phyloP scores from a whole-genome alignment of 257 asterid genomes.

The Ballota nigra region DNA sequence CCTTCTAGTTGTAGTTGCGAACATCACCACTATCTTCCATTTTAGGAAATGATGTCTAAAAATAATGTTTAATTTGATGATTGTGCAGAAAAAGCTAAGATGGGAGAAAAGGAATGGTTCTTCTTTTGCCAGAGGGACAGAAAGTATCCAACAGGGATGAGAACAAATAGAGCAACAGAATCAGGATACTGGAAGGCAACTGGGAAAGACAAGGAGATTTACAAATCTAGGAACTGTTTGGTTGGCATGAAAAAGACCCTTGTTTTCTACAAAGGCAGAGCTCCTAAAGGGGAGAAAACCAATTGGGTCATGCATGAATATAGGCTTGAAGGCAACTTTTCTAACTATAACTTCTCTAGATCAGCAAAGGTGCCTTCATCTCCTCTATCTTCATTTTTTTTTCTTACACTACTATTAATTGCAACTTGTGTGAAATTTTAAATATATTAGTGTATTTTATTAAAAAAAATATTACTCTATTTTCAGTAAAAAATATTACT shows the following conservation, averaged over 20 bases:
- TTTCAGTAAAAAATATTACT: no score
- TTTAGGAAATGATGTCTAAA: no score
- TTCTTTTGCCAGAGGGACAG: constrained; percentile 74
- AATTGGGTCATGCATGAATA: constrained; percentile 93
- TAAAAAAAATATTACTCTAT: no score
- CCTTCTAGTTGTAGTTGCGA: no score
- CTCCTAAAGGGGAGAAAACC: constrained; percentile 78
- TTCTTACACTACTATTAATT: no score
- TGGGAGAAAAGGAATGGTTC: constrained; percentile 82
- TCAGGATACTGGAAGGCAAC: constrained; percentile 93
- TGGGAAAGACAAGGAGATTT: constrained; percentile 82
- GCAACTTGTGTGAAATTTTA: no score
- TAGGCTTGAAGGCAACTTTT: constrained; percentile 59
- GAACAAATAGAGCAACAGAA: constrained; percentile 80
- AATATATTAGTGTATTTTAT: no score
- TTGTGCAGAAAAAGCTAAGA: constrained; percentile 62
- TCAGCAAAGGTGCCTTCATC: constrained; percentile 53
- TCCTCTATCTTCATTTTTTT: background rate
- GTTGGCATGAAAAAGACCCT: constrained; percentile 93
- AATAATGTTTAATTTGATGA: no score
- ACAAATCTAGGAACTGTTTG: constrained; percentile 41
- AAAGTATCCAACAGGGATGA: constrained; percentile 84
- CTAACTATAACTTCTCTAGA: constrained; percentile 58
- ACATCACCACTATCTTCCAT: no score
- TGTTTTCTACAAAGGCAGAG: constrained; percentile 89